Percentiles rank a stretch among this genome's conserved stretches.
These are phyloP conservation scores for Polytrichum formosum DNA, from an alignment of 225 moss, liverwort and hornwort species.

Conservation along the genomic window DNA sequence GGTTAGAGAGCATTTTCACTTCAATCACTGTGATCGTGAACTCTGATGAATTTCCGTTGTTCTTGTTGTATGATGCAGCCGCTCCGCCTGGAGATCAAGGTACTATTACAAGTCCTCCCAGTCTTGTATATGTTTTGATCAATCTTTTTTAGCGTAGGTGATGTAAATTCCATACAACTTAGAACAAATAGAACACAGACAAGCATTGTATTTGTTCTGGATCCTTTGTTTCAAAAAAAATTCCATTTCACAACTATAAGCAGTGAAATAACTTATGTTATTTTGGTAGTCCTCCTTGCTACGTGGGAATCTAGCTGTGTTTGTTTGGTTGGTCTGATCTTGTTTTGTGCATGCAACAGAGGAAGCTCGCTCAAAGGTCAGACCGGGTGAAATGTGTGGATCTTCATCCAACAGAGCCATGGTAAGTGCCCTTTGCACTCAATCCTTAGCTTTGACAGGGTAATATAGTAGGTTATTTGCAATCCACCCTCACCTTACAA, in stretches of 20 bases:
- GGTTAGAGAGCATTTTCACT: neutral
- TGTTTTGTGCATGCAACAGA: conserved; percentile 30
- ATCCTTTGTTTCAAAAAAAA: neutral
- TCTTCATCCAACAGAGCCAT: conserved; percentile 98
- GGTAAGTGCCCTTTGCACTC: conserved; percentile 41
- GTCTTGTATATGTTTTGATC: neutral
- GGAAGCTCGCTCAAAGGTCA: conserved; percentile 97
- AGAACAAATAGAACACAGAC: neutral
- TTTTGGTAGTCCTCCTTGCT: neutral
- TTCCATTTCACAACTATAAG: neutral
- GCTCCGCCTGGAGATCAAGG: conserved; percentile 60
- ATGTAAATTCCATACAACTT: neutral
- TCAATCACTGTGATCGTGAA: too few species aligned
- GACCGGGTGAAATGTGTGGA: conserved; percentile 97
- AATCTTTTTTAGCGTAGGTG: neutral
- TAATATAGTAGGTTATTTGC: neutral
- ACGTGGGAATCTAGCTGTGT: neutral
- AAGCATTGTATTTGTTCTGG: conserved; percentile 1
- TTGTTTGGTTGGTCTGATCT: neutral
- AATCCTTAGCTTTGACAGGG: neutral
- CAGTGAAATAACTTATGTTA: neutral
- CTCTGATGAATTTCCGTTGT: conserved; percentile 7
- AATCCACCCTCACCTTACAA: neutral
- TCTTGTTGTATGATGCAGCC: conserved; percentile 41
- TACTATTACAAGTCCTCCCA: conserved; percentile 18